Base-by-base conservation (phyloP, 129 eudicot species). In the Lactuca sativa region DNA sequence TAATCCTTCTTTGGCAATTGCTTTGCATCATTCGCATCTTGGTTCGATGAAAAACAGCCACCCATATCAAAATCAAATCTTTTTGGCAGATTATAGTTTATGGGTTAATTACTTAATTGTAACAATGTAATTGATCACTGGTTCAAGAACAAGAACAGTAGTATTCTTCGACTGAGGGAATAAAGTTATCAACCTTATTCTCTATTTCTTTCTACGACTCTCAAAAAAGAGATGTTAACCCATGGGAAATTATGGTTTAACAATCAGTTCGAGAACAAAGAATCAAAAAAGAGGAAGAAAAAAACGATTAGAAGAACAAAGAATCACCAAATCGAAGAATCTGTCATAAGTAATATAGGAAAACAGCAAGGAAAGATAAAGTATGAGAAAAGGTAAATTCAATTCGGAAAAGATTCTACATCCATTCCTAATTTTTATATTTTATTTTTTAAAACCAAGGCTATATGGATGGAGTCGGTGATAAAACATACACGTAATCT, bases 1-100 rank as follows among this genome's bases (percentile, higher is more conserved):
- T 81, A 74, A 74, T 83, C 89, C 36, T 89, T 89, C 68, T 89
- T 90, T 3, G 48, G 69, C 59, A 74, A 79, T 84, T 82, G 86
- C 64, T 84, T 86, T 18, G 82, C 93, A 74, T 77, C 88, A 80
- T 65, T 74, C 6, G 38, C 81, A 15, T 64, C 83, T 71, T 79
- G 72, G n/a, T 89, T 80, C 71, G 90, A 84, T 86, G 97, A 86
- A 76, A 88, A 85, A 64, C 86, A 78, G 82, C 97, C 87, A 76
- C 96, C 96, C 96, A 86, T 90, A 77, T 76, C 82, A 64, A 73
- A 86, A 75, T 25, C 38, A 64, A 33, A 72, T 56, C 54, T 58
- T 59, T 54, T 63, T 79, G 82, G 71, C 70, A 58, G 18, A 59
- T 69, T 70, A 74, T 66, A 69, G 60, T 31, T 15, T 49, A 70